Evolutionary conservation across 2,329 filamentous ascomycete species (phyloP).

Genomic region (Apiospora phragmitis): DNA sequence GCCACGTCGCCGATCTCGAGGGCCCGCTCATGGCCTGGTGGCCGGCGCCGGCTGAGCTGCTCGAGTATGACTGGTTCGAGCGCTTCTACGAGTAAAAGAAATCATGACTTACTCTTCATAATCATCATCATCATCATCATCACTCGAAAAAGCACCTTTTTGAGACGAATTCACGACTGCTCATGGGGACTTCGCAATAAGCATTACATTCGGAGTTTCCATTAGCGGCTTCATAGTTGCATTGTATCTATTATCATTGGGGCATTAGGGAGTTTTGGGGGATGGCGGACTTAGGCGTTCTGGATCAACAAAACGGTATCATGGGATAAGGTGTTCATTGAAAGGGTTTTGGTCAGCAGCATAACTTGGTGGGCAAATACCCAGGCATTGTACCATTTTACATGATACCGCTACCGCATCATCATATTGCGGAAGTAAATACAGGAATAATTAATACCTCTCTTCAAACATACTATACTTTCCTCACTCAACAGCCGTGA

Average conservation of each 20-base stretch:
- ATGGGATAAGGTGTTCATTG: slow-evolving; percentile 8
- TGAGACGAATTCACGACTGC: not conserved
- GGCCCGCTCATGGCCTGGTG: slow-evolving; percentile 32
- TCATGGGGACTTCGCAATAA: not conserved
- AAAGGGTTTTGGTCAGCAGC: slow-evolving; percentile 7
- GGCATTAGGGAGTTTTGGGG: not conserved
- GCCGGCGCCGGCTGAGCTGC: slow-evolving; percentile 24
- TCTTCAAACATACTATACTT: not conserved
- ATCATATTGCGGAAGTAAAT: slow-evolving; percentile 3
- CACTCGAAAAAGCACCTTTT: not conserved
- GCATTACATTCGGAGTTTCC: slow-evolving; percentile 4
- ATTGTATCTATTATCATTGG: not conserved
- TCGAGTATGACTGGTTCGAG: slow-evolving; percentile 30
- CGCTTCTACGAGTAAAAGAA: slow-evolving; percentile 29
- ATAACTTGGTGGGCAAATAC: slow-evolving; percentile 8
- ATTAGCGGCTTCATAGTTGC: not conserved
- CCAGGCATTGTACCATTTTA: slow-evolving; percentile 5
- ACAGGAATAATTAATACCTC: slow-evolving; percentile 2
- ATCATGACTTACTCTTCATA: no score
- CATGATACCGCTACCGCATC: slow-evolving; percentile 7
- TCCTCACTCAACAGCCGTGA: not conserved
- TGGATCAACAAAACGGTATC: not conserved
- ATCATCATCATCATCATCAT: no score
- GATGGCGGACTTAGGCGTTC: not conserved
- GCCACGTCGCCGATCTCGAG: slow-evolving; percentile 19